Evolutionary conservation across 1,139 yeast species (phyloP), one percentile per base, ranked within the genome.

Genomic region (Insectozyma bohioensis): DNA sequence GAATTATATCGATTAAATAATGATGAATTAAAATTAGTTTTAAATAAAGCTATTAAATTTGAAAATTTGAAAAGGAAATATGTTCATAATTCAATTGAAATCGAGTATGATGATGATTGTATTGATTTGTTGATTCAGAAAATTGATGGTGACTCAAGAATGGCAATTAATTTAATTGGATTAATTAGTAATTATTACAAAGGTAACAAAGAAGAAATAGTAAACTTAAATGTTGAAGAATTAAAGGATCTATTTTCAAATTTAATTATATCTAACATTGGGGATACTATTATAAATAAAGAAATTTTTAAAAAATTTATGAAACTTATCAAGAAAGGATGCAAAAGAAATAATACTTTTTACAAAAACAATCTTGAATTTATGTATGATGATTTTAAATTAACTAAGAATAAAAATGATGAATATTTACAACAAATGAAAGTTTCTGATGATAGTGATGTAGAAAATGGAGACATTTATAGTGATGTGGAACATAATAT

Each of bases 391-490:
- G 39, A 47, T 19, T 25, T 33, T 9, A 46, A 45, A 26, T 13
- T 20, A 4, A 19, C 20, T 6, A 12, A 23, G 17, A n/a, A 30
- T 9, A 41, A n/a, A n/a, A n/a, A 32, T 12, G 28, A 33, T 6
- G 36, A 43, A 15, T 43, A 42, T 31, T 37, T 52, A 13, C 23
- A 32, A 2, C 58, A 54, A 31, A 59, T 65, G 55, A 58, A 56
- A 29, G 53, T 48, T 12, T 64, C 72, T 2, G 72, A 66, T 32
- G 65, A 57, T 30, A 64, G 59, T 29, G 63, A 52, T 24, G 41
- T 45, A 9, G 61, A 55, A 26, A 33, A 43, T 8, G 12, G 30
- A 26, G 39, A 36, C 1, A 15, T 42, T 7, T 46, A 48, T 17
- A 47, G 52, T 28, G 63, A 56, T 28, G 33, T 41, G 3, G 59